A percentile compares a stretch with the other conserved stretches of the same genome.
Evolutionary conservation across 495 filamentous ascomycete genomes (phyloP).

Genomic region (Penicillium argentinense): DNA sequence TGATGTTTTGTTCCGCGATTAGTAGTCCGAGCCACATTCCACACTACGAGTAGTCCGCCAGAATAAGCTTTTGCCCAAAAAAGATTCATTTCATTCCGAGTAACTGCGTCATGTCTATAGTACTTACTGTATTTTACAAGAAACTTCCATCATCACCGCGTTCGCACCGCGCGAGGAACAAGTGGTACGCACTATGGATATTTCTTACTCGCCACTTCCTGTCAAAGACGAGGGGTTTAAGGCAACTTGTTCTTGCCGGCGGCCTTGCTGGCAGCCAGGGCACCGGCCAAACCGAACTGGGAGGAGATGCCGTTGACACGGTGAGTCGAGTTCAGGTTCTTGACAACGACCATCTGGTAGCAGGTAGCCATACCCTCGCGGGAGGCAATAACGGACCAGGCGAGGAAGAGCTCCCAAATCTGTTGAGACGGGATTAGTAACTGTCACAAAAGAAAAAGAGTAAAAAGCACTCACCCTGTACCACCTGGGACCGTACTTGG

Average conservation of each 20-base stretch:
- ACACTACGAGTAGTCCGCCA: too few relatives aligned
- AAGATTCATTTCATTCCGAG: too few relatives aligned
- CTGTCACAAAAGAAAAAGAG: too few relatives aligned
- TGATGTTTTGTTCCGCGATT: too few relatives aligned
- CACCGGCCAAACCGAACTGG: conserved; percentile 27
- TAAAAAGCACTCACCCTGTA: conserved; percentile 44
- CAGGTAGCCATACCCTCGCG: conserved; percentile 31
- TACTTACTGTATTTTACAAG: too few relatives aligned
- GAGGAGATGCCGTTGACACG: conserved; percentile 23
- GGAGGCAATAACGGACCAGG: conserved; percentile 31
- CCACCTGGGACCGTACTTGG: conserved; percentile 53
- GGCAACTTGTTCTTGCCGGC: conserved; percentile 19
- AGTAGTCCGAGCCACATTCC: too few relatives aligned
- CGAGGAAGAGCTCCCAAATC: conserved; percentile 37
- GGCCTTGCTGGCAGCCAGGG: conserved; percentile 21
- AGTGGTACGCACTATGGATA: neutral
- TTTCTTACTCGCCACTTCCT: neutral
- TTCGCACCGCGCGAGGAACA: neutral
- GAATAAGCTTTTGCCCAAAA: too few relatives aligned
- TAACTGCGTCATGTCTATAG: too few relatives aligned
- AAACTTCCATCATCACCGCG: too few relatives aligned
- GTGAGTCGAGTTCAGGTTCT: conserved; percentile 32
- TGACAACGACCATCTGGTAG: conserved; percentile 32
- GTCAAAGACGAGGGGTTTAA: neutral
- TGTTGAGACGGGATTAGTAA: too few relatives aligned